These are phyloP conservation scores for Diatrype stigma DNA, from an alignment of 2,329 filamentous ascomycete genomes.

Conservation along the genomic window DNA sequence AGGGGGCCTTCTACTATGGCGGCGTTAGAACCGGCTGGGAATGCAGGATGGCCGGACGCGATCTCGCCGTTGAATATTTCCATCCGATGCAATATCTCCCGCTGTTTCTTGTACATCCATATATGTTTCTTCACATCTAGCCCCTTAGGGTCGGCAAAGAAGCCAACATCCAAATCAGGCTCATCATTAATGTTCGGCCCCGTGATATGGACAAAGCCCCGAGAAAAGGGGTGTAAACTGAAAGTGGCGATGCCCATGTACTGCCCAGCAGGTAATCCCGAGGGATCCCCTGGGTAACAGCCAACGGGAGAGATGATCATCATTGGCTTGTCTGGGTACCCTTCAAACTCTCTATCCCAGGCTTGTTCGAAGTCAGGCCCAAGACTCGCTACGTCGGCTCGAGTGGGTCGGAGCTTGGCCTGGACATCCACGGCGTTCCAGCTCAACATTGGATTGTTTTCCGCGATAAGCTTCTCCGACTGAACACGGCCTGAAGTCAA, in stretches of 20 bases:
- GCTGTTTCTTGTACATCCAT: slow-evolving; percentile 61
- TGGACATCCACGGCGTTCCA: slow-evolving; percentile 56
- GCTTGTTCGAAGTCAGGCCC: slow-evolving; percentile 48
- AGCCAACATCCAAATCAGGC: slow-evolving; percentile 53
- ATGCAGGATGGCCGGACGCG: slow-evolving; percentile 38
- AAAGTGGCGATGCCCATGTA: slow-evolving; percentile 51
- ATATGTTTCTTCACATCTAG: slow-evolving; percentile 53
- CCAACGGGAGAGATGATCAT: background rate
- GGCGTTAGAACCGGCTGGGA: slow-evolving; percentile 35
- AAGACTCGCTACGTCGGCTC: slow-evolving; percentile 35
- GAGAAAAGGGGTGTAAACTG: slow-evolving; percentile 57
- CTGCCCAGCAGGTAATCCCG: slow-evolving; percentile 34
- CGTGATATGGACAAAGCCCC: slow-evolving; percentile 58
- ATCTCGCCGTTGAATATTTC: slow-evolving; percentile 44
- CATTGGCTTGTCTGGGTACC: slow-evolving; percentile 36
- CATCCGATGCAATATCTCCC: slow-evolving; percentile 56
- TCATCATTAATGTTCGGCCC: slow-evolving; percentile 34
- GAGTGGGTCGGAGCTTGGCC: slow-evolving; percentile 45
- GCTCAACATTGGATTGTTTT: slow-evolving; percentile 47
- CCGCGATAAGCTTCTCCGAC: slow-evolving; percentile 39
- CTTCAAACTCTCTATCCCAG: slow-evolving; percentile 53
- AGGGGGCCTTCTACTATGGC: slow-evolving; percentile 29
- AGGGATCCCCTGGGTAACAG: slow-evolving; percentile 39
- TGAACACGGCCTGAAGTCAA: too few relatives aligned
- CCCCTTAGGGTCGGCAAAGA: slow-evolving; percentile 44